These are phyloP conservation scores for Symmetrospora coprosmae DNA, from an alignment of 768 basidiomycete species.

Conservation along the genomic window DNA sequence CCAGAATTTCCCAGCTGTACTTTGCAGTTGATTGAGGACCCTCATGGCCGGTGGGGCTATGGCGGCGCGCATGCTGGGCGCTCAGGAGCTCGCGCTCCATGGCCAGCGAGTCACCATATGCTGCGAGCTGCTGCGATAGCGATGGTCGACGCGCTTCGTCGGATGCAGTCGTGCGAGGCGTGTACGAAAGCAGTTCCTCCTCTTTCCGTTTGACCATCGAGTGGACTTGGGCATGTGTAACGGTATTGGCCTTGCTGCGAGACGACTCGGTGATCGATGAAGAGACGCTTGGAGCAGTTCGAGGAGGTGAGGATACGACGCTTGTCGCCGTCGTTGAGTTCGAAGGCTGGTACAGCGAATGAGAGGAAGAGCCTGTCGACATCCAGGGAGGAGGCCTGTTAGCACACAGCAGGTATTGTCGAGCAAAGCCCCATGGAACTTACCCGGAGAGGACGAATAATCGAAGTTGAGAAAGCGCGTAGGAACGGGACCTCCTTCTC, in stretches of 20 bases:
- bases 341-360: conserved; percentile 8
- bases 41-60: conserved; percentile 5
- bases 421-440: not conserved
- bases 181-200: conserved; percentile 17
- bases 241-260: not conserved
- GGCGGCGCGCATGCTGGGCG: not conserved
- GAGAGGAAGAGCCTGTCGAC: conserved; percentile 3
- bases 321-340: conserved; percentile 8
- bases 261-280: not conserved
- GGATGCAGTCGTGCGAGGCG: not conserved
- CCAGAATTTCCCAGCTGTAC: conserved; percentile 21
- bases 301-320: conserved; percentile 6
- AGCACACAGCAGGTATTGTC: too few relatives aligned
- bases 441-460: conserved; percentile 15
- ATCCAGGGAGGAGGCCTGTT: too few relatives aligned
- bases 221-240: conserved; percentile 19
- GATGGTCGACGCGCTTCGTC: conserved; percentile 1
- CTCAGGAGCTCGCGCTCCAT: conserved; percentile 16
- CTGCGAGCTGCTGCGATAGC: conserved; percentile 22
- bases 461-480: conserved; percentile 16
- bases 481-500: not conserved
- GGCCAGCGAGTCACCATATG: conserved; percentile 17
- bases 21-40: conserved; percentile 8
- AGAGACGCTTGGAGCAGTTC: not conserved
- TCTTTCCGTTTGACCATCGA: conserved; percentile 20